Percentiles rank a stretch among this genome's conserved stretches.
These are phyloP conservation scores for Xylaria multiplex DNA, from an alignment of 2,329 filamentous ascomycete species.

Conservation along the genomic window DNA sequence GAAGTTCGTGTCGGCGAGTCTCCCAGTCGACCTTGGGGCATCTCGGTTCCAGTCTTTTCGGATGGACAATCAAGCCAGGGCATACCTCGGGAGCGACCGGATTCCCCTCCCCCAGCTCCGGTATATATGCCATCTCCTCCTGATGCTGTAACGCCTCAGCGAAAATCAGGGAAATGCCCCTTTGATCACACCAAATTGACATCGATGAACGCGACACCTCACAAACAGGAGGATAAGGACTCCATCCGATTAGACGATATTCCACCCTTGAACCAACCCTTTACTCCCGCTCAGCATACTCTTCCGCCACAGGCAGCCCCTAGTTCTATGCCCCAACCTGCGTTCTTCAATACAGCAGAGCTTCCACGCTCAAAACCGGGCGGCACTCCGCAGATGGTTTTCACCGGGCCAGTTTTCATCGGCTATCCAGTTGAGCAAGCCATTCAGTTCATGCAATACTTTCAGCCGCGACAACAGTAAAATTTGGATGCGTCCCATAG, in stretches of 20 bases:
- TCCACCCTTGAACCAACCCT: conserved; percentile 38
- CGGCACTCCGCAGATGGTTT: conserved; percentile 75
- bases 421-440: conserved; percentile 88
- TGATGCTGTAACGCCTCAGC: conserved; percentile 40
- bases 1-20: conserved; percentile 95
- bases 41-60: conserved; percentile 51
- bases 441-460: conserved; percentile 76
- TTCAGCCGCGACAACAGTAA: conserved; percentile 50
- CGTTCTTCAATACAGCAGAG: conserved; percentile 61
- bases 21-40: conserved; percentile 75
- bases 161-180: conserved; percentile 63
- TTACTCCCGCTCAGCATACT: conserved; percentile 39
- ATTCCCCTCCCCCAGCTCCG: conserved; percentile 68
- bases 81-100: conserved; percentile 54
- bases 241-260: conserved; percentile 39
- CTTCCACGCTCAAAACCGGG: conserved; percentile 49
- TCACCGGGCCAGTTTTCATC: conserved; percentile 93
- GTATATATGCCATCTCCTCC: conserved; percentile 58
- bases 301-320: conserved; percentile 43
- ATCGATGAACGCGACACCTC: conserved; percentile 45
- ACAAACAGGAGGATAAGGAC: conserved; percentile 44
- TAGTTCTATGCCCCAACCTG: conserved; percentile 54
- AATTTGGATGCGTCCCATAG: not conserved
- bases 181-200: conserved; percentile 64
- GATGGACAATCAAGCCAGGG: conserved; percentile 51